Percentiles rank a stretch among this genome's conserved stretches.
Evolutionary conservation across 208 protist genomes (phyloP).

Genomic region (Angomonas deanei): DNA sequence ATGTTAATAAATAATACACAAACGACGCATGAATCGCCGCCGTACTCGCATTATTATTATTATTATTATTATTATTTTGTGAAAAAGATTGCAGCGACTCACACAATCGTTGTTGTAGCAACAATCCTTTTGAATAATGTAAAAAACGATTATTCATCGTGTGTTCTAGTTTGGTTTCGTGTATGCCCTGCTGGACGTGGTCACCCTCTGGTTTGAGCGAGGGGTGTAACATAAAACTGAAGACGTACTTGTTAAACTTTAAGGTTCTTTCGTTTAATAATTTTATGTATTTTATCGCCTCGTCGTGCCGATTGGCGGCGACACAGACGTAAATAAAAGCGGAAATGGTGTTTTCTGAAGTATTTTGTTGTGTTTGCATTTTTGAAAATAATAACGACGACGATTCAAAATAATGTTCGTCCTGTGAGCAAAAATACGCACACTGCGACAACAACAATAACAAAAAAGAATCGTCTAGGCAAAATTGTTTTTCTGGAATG

Average conservation of each 20-base stretch:
- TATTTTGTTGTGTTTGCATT: constrained; percentile 73
- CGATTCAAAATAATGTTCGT: constrained; percentile 70
- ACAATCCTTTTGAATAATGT: constrained; percentile 40
- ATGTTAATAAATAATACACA: constrained; percentile 69
- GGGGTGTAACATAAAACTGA: constrained; percentile 71
- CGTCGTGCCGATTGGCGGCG: constrained; percentile 47
- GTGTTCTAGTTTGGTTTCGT: not conserved
- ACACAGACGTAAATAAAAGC: constrained; percentile 70
- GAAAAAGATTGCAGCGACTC: constrained; percentile 15
- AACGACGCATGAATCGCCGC: constrained; percentile 78
- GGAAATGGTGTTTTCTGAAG: constrained; percentile 41
- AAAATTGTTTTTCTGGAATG: constrained; percentile 81
- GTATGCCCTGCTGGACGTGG: constrained; percentile 14
- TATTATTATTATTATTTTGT: not conserved
- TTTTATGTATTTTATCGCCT: constrained; percentile 25
- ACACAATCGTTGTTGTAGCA: constrained; percentile 69
- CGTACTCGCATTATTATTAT: constrained; percentile 23
- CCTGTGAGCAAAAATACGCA: constrained; percentile 61
- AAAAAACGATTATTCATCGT: not conserved
- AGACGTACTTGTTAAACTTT: constrained; percentile 61
- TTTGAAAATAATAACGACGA: constrained; percentile 51
- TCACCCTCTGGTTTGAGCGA: constrained; percentile 31
- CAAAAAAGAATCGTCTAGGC: constrained; percentile 33
- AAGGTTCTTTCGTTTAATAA: not conserved
- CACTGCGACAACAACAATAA: constrained; percentile 53